Base-by-base conservation (phyloP, 1,284 basidiomycete species). In the Puccinia hordei region DNA sequence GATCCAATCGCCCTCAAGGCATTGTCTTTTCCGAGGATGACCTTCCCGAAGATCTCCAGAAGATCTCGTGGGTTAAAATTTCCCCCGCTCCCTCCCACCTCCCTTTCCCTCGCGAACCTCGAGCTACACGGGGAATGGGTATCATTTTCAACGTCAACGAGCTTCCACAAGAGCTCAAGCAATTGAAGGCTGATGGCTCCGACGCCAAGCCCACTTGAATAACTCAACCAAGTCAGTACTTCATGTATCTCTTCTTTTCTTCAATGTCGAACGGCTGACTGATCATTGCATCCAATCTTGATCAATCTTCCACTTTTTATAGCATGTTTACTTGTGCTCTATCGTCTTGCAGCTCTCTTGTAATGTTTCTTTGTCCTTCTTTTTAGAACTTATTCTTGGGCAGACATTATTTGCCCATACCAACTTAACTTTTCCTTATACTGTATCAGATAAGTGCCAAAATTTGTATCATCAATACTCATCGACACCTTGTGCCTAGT, bases 91-190 rank as follows among this genome's bases (percentile, higher is more conserved):
- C 35, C 35, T 17, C 35, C 17, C 35, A 1, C 5, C 61, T 8
- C 33, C 5, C 24, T 19, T 9, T 2, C 63, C 41, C n/a, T n/a
- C n/a, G n/a, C n/a, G n/a, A n/a, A 66, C 5, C 63, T 66, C 19
- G 41, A 44, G 6, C 22, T 19, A 4, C 35, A 19, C 38, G 24
- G 9, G 46, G 13, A 8, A 49, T 15, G 22, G 63, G 41, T 5
- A 27, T 66, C 0, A 12, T 66, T 27, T 66, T 66, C 24, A 38
- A 66, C 41, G n/a, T 66, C 41, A 17, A 66, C 9, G 24, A 44
- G 6, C 63, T 66, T 27, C 63, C 63, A 4, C 63, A 66, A 66
- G 63, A 66, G n/a, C 41, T 66, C 0, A 66, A 66, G 63, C 17
- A 66, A 12, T 41, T 66, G 0, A 2, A 3, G 15, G 46, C 46